Evolutionary conservation across 768 basidiomycete species (phyloP).

Genomic region (Collybia mongolica): DNA sequence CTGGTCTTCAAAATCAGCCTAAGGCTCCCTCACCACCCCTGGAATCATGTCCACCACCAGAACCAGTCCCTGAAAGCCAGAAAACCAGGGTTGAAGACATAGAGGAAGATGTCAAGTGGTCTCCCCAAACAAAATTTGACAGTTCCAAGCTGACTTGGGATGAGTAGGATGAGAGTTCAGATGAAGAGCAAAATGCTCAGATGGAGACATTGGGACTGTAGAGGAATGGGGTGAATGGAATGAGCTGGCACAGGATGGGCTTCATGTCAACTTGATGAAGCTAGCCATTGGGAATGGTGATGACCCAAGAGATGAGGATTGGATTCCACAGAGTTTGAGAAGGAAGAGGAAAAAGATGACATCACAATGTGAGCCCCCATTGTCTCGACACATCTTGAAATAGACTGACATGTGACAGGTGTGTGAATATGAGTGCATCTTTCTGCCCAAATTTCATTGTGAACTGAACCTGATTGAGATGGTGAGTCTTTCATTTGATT

Average conservation of each 20-base stretch:
- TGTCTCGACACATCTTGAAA: neutral
- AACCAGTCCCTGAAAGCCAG: neutral
- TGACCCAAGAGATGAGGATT: conserved; percentile 7
- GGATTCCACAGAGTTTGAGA: conserved; percentile 3
- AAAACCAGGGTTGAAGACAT: neutral
- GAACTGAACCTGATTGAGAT: too few relatives aligned
- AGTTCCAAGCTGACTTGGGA: neutral
- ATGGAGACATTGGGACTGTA: neutral
- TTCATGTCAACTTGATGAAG: neutral
- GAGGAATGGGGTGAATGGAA: neutral
- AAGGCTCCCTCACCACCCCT: neutral
- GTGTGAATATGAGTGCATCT: too few relatives aligned
- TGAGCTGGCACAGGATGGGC: neutral
- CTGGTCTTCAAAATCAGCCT: neutral
- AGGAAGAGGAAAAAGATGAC: neutral
- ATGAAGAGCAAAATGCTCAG: neutral
- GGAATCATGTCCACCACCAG: neutral
- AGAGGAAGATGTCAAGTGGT: neutral
- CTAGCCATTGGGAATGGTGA: conserved; percentile 4
- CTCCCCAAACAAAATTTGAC: neutral
- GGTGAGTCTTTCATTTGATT: too few relatives aligned
- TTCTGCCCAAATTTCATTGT: too few relatives aligned
- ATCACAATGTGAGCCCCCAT: neutral
- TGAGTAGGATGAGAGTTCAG: neutral
- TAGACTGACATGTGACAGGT: neutral